Conservation (phyloP, 768 basidiomycete species). For the Sarcomyxa edulis region DNA sequence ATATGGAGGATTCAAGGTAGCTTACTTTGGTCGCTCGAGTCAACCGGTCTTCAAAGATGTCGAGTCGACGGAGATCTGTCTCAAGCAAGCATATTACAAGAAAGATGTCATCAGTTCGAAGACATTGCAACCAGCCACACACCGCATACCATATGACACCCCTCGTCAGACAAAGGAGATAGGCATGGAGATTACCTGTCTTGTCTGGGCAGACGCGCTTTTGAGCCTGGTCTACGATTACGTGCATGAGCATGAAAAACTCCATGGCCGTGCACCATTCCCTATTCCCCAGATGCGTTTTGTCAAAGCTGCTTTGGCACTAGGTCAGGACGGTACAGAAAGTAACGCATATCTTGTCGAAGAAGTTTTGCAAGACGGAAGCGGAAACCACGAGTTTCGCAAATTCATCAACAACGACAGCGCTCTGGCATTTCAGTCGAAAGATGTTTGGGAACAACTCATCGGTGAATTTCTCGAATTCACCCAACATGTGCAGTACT, state of each 20-base stretch:
- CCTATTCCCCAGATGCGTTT: conserved; percentile 12
- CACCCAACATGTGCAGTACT: conserved; percentile 14
- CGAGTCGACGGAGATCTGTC: conserved; percentile 3
- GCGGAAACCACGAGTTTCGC: conserved; percentile 10
- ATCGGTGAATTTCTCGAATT: conserved; percentile 11
- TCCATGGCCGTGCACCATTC: conserved; percentile 3
- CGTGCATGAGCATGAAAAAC: neutral
- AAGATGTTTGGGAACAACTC: too few species aligned
- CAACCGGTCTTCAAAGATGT: neutral
- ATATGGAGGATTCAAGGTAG: conserved; percentile 2
- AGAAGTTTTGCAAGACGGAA: conserved; percentile 9
- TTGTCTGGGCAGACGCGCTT: conserved; percentile 15
- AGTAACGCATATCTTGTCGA: conserved; percentile 13
- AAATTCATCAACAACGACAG: conserved; percentile 21
- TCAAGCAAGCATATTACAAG: conserved; percentile 12
- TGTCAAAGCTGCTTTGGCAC: conserved; percentile 11
- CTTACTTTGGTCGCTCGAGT: conserved; percentile 3
- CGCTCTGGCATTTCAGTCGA: too few species aligned
- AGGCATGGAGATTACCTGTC: conserved; percentile 14
- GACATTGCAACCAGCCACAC: neutral
- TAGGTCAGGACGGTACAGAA: conserved; percentile 1
- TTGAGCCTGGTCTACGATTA: conserved; percentile 14
- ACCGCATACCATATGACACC: conserved; percentile 9
- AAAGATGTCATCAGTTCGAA: neutral
- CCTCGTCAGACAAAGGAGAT: conserved; percentile 12